Base-by-base conservation (phyloP, 345 rosid genomes). In the Populus simonii region DNA sequence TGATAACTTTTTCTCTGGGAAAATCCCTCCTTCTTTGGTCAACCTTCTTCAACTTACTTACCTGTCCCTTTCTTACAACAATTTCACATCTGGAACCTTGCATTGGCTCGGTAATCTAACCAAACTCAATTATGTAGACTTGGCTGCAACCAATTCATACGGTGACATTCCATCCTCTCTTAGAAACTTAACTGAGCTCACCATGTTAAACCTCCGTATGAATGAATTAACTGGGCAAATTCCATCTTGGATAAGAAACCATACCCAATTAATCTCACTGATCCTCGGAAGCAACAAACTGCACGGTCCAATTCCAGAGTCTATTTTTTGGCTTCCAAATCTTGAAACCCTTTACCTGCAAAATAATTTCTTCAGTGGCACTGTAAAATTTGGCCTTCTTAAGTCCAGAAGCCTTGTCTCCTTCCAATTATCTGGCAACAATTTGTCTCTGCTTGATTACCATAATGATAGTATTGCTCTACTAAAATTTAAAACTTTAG, bases 291-390 rank as follows among this genome's bases (percentile, higher is more conserved):
- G 8, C 2, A 83, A 85, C 10, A 4, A 3, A 39, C 9, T 85
- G 17, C 33, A 33, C 3, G 88, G 88, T 59, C 41, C 72, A 8
- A 25, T 85, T 47, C 81, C 84, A 4, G 1, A 73, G 18, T 59
- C 76, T 3, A 73, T 85, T 41, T 75, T 45, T 59, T 15, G 49
- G 33, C 63, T 80, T 5, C 5, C 29, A 23, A 68, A 69, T 67
- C 81, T 85, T 16, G 2, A 12, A 15, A 0, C 0, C 16, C 41
- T 83, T 1, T 0, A 9, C 17, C 62, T 83, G 0, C 7, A 8
- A 0, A 17, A 20, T 1, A 85, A 80, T 45, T 8, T 62, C 20
- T 36, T 85, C 2, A 83, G 35, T 66, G 84, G 84, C 11, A 57
- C 41, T 20, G 29, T 83, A 41, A 16, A 10, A 1, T 51, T 78